Conservation (phyloP, 345 rosid species). For the Eucalyptus tenuipes region DNA sequence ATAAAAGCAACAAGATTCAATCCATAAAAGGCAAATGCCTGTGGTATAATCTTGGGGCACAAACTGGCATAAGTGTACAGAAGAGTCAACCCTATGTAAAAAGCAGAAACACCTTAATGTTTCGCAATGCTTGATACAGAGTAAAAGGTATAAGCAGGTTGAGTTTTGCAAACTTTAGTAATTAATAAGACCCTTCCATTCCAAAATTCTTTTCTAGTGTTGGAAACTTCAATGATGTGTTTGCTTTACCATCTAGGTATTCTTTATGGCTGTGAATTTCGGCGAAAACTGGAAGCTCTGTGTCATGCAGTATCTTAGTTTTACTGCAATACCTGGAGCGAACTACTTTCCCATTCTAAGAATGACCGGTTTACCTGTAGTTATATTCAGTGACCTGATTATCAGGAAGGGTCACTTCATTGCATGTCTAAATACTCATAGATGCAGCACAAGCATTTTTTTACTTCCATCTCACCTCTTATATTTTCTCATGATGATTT, state of each 20-base stretch:
- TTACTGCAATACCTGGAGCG: neutral
- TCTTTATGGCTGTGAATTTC: neutral
- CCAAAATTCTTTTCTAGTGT: neutral
- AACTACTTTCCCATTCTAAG: neutral
- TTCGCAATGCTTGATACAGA: neutral
- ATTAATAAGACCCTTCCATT: neutral
- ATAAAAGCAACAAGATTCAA: too few relatives aligned
- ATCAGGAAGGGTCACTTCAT: too few relatives aligned
- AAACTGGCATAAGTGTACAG: too few relatives aligned
- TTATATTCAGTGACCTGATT: too few relatives aligned
- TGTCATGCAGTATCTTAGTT: neutral
- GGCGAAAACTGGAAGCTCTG: neutral
- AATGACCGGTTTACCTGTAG: neutral
- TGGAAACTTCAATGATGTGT: neutral
- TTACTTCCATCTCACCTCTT: too few relatives aligned
- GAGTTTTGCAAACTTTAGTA: neutral
- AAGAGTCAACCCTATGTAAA: too few relatives aligned
- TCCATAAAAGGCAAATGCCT: too few relatives aligned
- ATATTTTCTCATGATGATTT: too few relatives aligned
- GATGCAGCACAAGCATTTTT: too few relatives aligned
- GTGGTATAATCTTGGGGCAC: too few relatives aligned
- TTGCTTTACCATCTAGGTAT: neutral
- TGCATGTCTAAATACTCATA: too few relatives aligned
- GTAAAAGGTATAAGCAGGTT: neutral
- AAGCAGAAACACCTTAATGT: too few relatives aligned